Percentiles rank a stretch among this genome's conserved stretches.
These are phyloP conservation scores for Albugo laibachii DNA, from an alignment of 352 stramenopile genomes.

Conservation along the genomic window DNA sequence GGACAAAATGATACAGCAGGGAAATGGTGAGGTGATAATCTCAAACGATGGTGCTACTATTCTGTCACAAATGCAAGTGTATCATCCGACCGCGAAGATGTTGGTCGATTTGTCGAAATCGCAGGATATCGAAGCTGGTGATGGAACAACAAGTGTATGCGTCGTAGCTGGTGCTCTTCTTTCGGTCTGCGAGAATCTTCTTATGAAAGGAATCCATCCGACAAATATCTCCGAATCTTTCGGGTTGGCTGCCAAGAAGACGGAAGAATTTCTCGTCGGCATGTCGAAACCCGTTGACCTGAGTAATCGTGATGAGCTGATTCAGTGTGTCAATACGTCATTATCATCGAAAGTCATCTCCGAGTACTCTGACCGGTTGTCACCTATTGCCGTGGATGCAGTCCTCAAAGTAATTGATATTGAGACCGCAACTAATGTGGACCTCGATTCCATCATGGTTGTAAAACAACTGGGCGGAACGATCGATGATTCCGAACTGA, in stretches of 20 bases:
- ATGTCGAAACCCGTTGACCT: slow-evolving; percentile 89
- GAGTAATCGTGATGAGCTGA: slow-evolving; percentile 85
- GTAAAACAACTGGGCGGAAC: slow-evolving; percentile 97
- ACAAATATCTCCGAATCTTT: slow-evolving; percentile 96
- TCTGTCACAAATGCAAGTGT: slow-evolving; percentile 94
- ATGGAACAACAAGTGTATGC: slow-evolving; percentile 95
- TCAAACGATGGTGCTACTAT: slow-evolving; percentile 99
- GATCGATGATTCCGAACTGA: slow-evolving; percentile 98
- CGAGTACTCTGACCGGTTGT: slow-evolving; percentile 93
- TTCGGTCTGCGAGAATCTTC: slow-evolving; percentile 83
- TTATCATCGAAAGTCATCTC: slow-evolving; percentile 95
- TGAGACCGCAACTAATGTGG: slow-evolving; percentile 86
- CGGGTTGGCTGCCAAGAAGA: slow-evolving; percentile 76
- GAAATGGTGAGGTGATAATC: slow-evolving; percentile 97
- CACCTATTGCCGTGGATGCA: slow-evolving; percentile 97
- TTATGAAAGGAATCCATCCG: slow-evolving; percentile 94
- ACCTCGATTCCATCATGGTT: slow-evolving; percentile 96
- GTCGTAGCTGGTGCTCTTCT: slow-evolving; percentile 97
- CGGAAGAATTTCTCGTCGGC: slow-evolving; percentile 74
- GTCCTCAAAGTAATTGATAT: slow-evolving; percentile 94
- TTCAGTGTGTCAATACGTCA: slow-evolving; percentile 97
- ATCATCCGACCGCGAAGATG: slow-evolving; percentile 99
- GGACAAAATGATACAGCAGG: slow-evolving; percentile 99
- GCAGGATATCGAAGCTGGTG: slow-evolving; percentile 98
- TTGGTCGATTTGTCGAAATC: slow-evolving; percentile 97